Percentiles rank a stretch among this genome's conserved stretches.
Conservation (phyloP, 1,284 basidiomycete genomes). For the Salmacisia buchloeana region DNA sequence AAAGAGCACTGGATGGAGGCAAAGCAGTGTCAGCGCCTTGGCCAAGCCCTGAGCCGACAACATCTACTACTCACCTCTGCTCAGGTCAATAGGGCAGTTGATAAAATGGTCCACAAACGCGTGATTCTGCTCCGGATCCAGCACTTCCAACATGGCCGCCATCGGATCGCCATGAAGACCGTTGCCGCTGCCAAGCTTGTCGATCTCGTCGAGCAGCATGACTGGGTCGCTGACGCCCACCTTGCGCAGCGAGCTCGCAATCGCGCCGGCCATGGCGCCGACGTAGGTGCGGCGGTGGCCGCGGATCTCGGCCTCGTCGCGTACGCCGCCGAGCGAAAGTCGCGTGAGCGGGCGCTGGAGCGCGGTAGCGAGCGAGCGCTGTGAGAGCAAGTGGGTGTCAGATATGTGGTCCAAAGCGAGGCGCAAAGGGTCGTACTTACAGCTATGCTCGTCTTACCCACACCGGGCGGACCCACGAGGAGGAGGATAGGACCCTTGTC, state of each 20-base stretch:
- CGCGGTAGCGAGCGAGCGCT: conserved; percentile 57
- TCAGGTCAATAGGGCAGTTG: conserved; percentile 46
- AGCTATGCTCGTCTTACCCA: conserved; percentile 49
- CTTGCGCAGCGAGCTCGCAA: conserved; percentile 51
- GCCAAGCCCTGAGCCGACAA: neutral
- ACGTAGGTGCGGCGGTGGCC: conserved; percentile 48
- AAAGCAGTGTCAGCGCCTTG: neutral
- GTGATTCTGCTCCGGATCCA: conserved; percentile 53
- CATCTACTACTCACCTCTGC: conserved; percentile 4
- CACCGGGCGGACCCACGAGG: conserved; percentile 55
- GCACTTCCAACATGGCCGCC: conserved; percentile 53
- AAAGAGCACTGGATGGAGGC: conserved; percentile 47
- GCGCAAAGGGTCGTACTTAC: conserved; percentile 7
- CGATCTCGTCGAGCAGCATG: conserved; percentile 53
- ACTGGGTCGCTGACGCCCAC: conserved; percentile 53
- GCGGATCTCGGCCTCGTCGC: conserved; percentile 54
- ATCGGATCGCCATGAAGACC: conserved; percentile 53
- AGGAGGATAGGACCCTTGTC: conserved; percentile 71
- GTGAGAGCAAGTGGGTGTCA: conserved; percentile 59
- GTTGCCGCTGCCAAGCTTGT: conserved; percentile 52
- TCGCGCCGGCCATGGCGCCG: conserved; percentile 63
- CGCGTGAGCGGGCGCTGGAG: conserved; percentile 63
- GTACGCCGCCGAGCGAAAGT: conserved; percentile 52
- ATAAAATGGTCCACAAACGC: conserved; percentile 54
- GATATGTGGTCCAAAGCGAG: conserved; percentile 58